Evolutionary conservation across 139 green algal genomes (phyloP).

Genomic region (Mychonastes homosphaera): DNA sequence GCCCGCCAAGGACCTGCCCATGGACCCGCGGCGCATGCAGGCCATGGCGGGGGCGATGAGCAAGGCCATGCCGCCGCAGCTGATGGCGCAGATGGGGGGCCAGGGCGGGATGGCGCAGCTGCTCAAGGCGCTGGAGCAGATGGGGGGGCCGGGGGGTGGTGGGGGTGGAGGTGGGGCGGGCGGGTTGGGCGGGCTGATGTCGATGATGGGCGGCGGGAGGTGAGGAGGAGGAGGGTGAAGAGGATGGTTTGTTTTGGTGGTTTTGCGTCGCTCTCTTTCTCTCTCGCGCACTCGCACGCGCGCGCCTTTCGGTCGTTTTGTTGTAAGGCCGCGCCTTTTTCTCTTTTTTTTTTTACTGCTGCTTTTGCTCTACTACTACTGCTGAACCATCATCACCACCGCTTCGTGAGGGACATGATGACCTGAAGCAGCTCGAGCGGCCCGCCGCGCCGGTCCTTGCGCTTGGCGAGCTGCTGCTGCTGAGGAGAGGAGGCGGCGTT

Average conservation of each 20-base stretch:
- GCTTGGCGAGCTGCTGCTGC: neutral
- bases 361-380: too few relatives aligned
- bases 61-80: slow-evolving; percentile 73
- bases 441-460: neutral
- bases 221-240: too few relatives aligned
- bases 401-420: neutral
- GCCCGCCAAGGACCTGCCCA: too few relatives aligned
- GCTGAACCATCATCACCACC: too few relatives aligned
- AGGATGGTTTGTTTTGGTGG: too few relatives aligned
- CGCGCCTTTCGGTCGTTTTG: too few relatives aligned
- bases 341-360: too few relatives aligned
- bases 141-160: slow-evolving; percentile 2
- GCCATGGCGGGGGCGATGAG: slow-evolving; percentile 68
- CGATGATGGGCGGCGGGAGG: too few relatives aligned
- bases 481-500: neutral
- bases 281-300: too few relatives aligned
- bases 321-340: too few relatives aligned
- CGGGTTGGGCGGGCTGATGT: neutral
- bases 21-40: slow-evolving; percentile 76
- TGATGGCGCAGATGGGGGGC: slow-evolving; percentile 96
- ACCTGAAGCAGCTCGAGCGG: neutral
- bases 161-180: neutral
- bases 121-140: slow-evolving; percentile 65
- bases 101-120: slow-evolving; percentile 68
- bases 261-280: too few relatives aligned